phyloP scores from a whole-genome alignment of 1,284 basidiomycete genomes.

The Ustilago curta region DNA sequence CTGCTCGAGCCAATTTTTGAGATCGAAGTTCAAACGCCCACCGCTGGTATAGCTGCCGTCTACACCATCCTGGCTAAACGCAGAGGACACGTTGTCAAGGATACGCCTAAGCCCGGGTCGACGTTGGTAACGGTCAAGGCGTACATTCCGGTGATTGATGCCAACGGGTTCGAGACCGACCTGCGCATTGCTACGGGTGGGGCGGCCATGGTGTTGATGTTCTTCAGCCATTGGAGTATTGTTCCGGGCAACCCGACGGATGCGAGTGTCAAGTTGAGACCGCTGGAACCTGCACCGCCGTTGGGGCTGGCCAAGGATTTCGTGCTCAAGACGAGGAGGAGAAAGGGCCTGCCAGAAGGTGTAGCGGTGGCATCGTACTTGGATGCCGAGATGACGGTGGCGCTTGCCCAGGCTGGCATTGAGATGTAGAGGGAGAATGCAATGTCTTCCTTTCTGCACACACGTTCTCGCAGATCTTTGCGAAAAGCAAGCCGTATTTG shows the following conservation, averaged over 20 bases:
- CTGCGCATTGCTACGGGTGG: slow-evolving; percentile 95
- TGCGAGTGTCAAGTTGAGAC: slow-evolving; percentile 90
- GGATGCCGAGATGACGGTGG: slow-evolving; percentile 66
- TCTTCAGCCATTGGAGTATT: slow-evolving; percentile 98
- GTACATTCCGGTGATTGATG: slow-evolving; percentile 95
- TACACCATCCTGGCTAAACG: slow-evolving; percentile 96
- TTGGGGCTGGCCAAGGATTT: slow-evolving; percentile 82
- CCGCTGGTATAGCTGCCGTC: slow-evolving; percentile 97
- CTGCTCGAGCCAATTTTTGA: slow-evolving; percentile 94
- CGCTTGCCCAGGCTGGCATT: slow-evolving; percentile 62
- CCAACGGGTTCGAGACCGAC: slow-evolving; percentile 99
- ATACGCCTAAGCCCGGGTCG: slow-evolving; percentile 95
- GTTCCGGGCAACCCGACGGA: slow-evolving; percentile 98
- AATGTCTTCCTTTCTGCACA: not conserved
- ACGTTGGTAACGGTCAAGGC: slow-evolving; percentile 98
- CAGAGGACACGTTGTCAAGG: slow-evolving; percentile 96
- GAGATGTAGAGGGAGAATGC: slow-evolving; percentile 35
- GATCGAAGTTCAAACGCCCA: slow-evolving; percentile 96
- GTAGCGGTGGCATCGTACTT: slow-evolving; percentile 60
- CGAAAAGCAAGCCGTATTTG: too few species aligned
- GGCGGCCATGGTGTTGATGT: slow-evolving; percentile 94
- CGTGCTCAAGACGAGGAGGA: slow-evolving; percentile 92
- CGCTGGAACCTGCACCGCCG: slow-evolving; percentile 94
- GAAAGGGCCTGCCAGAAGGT: slow-evolving; percentile 74
- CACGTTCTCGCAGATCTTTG: too few species aligned